Conservation (phyloP, 2,329 filamentous ascomycete genomes). For the Penicillium frequentans region DNA sequence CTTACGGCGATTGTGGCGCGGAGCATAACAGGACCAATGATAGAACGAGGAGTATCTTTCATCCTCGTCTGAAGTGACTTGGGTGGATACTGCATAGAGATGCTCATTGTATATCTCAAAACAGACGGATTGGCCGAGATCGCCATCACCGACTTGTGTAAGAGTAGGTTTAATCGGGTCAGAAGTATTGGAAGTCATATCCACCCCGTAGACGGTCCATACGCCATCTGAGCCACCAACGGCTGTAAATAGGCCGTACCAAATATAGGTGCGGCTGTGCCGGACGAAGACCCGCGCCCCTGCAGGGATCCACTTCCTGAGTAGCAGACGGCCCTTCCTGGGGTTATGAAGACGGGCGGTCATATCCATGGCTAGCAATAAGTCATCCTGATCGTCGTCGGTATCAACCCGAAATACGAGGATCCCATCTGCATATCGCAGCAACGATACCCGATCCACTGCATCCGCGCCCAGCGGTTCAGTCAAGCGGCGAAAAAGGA, state of each 20-base stretch:
- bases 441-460: slow-evolving; percentile 51
- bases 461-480: slow-evolving; percentile 33
- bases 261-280: slow-evolving; percentile 61
- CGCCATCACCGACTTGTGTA: slow-evolving; percentile 30
- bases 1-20: slow-evolving; percentile 40
- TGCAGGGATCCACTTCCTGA: slow-evolving; percentile 45
- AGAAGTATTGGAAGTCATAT: slow-evolving; percentile 38
- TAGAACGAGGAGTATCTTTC: slow-evolving; percentile 70
- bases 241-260: slow-evolving; percentile 65
- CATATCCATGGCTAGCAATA: slow-evolving; percentile 56
- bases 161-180: slow-evolving; percentile 36
- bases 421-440: slow-evolving; percentile 60
- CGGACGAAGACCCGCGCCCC: slow-evolving; percentile 65
- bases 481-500: slow-evolving; percentile 37
- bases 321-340: slow-evolving; percentile 40
- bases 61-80: slow-evolving; percentile 61
- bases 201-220: slow-evolving; percentile 62
- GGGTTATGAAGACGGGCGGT: slow-evolving; percentile 14
- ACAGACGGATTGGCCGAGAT: slow-evolving; percentile 66
- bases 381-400: slow-evolving; percentile 43
- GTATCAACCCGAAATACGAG: slow-evolving; percentile 59
- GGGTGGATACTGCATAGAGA: slow-evolving; percentile 71
- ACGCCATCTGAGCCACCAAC: slow-evolving; percentile 55
- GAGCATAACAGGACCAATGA: slow-evolving; percentile 63
- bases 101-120: slow-evolving; percentile 68